Evolutionary conservation across 1,284 basidiomycete genomes (phyloP).

Genomic region (Macrocybe sp.): DNA sequence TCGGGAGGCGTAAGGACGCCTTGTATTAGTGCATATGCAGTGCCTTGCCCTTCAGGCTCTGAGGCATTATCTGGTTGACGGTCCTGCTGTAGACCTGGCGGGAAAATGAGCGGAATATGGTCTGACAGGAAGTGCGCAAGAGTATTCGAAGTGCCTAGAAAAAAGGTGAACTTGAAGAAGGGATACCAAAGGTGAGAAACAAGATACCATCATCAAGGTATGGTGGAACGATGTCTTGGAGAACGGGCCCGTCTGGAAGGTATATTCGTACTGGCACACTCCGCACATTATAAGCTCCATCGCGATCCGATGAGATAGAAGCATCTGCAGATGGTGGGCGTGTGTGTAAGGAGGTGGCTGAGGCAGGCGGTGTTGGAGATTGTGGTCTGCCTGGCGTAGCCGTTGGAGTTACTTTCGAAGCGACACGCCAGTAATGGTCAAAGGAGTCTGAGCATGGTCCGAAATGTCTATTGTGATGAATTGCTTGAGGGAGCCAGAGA

Average conservation of each 20-base stretch:
- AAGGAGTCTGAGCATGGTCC: slow-evolving; percentile 70
- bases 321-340: slow-evolving; percentile 71
- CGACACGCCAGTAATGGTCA: slow-evolving; percentile 91
- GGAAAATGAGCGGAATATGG: slow-evolving; percentile 66
- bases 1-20: slow-evolving; percentile 86
- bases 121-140: slow-evolving; percentile 55
- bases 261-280: slow-evolving; percentile 88
- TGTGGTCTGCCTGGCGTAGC: slow-evolving; percentile 50
- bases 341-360: slow-evolving; percentile 51
- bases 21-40: slow-evolving; percentile 74
- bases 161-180: background rate
- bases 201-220: slow-evolving; percentile 59
- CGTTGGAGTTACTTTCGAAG: slow-evolving; percentile 76
- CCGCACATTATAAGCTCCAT: slow-evolving; percentile 79
- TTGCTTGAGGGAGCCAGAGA: slow-evolving; percentile 4
- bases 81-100: slow-evolving; percentile 28
- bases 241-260: slow-evolving; percentile 85
- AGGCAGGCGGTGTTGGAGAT: slow-evolving; percentile 45
- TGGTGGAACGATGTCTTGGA: slow-evolving; percentile 87
- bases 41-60: slow-evolving; percentile 32
- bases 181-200: background rate
- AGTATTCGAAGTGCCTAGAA: slow-evolving; percentile 53
- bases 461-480: slow-evolving; percentile 5
- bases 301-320: slow-evolving; percentile 49
- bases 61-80: slow-evolving; percentile 32